Base-by-base conservation (phyloP, 1,139 yeast species). In the Pichia sp. region DNA sequence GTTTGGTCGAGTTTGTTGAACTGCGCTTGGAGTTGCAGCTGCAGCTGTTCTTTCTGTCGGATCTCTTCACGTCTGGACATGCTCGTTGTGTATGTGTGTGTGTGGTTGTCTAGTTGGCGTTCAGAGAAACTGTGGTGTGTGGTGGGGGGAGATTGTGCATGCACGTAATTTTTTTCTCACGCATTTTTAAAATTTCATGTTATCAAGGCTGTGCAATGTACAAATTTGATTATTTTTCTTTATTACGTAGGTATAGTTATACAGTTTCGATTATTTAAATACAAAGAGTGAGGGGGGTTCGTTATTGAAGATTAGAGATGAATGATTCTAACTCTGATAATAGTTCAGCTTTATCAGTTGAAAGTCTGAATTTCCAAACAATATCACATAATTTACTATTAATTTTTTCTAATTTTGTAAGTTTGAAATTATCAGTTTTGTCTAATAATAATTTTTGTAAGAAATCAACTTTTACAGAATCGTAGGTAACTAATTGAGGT, bases 381-480 rank as follows among this genome's bases (percentile, higher is more conserved):
- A 83, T 71, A 44, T 86, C 93, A 71, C 87, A 80, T 42, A 90
- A 64, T 40, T 75, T 72, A 4, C 98, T 83, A 71, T 85, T 84
- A 14, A 84, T 66, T 42, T 78, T 78, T 66, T 93, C 97, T 34
- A 93, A 70, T 51, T 75, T 71, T 49, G 87, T 95, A n/a, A 93
- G 73, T 4, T 81, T 77, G 53, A 72, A 73, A 19, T 71, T 72
- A 14, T 68, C 71, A 0, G 95, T 79, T 19, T 55, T 56, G 0
- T 47, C 45, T 11, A 73, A 63, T 8, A 83, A 62, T 34, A 51
- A 42, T 1, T 54, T 21, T 30, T 65, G 53, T 19, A 75, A 58
- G 1, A 47, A 32, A 0, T 52, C 55, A 1, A 77, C 51, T 6
- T 53, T 58, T 1, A 47, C 55, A 4, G 51, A 58, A 52, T 77